phyloP scores from a whole-genome alignment of 768 basidiomycete species.

The Russula foetens region DNA sequence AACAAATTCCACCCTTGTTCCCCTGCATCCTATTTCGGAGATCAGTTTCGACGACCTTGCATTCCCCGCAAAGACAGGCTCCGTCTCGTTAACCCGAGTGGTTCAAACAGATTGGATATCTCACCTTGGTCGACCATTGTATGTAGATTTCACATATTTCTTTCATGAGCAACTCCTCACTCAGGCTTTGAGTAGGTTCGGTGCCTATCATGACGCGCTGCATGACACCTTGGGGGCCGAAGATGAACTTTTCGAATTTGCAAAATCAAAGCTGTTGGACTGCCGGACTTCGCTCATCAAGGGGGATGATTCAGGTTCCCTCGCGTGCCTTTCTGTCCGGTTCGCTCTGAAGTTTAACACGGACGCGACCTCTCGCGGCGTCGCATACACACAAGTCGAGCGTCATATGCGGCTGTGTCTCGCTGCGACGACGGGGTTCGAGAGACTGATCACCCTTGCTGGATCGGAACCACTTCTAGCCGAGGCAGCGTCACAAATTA shows the following conservation, averaged over 20 bases:
- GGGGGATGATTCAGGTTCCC: neutral
- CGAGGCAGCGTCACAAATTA: neutral
- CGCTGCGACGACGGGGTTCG: neutral
- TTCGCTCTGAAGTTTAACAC: neutral
- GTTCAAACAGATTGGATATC: neutral
- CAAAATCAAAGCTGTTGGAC: neutral
- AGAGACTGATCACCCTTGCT: neutral
- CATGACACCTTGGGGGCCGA: no score
- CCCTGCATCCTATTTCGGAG: neutral
- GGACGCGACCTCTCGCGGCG: no score
- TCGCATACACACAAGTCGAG: neutral
- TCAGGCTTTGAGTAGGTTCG: neutral
- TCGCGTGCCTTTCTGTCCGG: neutral
- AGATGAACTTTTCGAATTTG: no score
- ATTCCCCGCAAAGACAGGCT: neutral
- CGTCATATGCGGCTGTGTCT: neutral
- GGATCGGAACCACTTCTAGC: neutral
- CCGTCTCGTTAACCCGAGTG: neutral
- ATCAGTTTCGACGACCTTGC: neutral
- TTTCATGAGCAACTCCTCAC: neutral
- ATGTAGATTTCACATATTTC: neutral
- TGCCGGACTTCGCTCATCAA: neutral
- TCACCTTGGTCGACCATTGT: neutral
- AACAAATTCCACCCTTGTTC: no score
- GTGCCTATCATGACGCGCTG: neutral